A percentile compares a stretch with the other conserved stretches of the same genome.
These are phyloP conservation scores for Fusarium scirpi DNA, from an alignment of 2,329 filamentous ascomycete genomes.

Conservation along the genomic window DNA sequence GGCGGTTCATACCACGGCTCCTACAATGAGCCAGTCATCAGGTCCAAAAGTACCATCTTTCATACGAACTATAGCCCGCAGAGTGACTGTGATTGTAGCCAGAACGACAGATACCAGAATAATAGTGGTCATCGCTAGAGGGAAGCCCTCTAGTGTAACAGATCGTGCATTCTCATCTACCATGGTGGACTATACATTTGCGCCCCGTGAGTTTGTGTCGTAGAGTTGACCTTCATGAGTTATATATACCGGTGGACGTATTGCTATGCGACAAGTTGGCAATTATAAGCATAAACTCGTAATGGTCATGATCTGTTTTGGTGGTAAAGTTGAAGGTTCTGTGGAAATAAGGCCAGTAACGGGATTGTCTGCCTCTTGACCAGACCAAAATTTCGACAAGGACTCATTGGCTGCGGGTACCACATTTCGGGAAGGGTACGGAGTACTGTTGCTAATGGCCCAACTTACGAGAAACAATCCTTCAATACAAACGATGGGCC, in stretches of 20 bases:
- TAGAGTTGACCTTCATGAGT: background rate
- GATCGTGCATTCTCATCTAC: background rate
- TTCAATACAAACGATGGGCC: background rate
- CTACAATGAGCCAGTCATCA: conserved; percentile 1
- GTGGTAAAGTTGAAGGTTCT: background rate
- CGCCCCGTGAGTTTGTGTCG: background rate
- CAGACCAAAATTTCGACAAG: background rate
- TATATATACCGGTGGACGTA: background rate
- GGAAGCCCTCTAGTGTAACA: background rate
- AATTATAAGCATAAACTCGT: background rate
- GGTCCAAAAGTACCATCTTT: background rate
- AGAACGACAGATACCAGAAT: background rate
- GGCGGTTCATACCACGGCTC: background rate
- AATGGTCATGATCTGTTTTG: background rate
- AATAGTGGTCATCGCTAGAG: background rate
- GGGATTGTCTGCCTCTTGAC: background rate
- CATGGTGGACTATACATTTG: background rate
- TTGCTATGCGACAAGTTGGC: background rate
- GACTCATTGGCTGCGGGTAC: background rate
- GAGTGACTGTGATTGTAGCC: background rate
- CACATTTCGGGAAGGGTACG: background rate
- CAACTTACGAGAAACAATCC: background rate
- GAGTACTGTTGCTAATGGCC: background rate
- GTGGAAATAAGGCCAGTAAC: background rate
- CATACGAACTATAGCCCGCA: background rate